Evolutionary conservation across 2,329 filamentous ascomycete genomes (phyloP).

Genomic region (Fusarium incarnatum): DNA sequence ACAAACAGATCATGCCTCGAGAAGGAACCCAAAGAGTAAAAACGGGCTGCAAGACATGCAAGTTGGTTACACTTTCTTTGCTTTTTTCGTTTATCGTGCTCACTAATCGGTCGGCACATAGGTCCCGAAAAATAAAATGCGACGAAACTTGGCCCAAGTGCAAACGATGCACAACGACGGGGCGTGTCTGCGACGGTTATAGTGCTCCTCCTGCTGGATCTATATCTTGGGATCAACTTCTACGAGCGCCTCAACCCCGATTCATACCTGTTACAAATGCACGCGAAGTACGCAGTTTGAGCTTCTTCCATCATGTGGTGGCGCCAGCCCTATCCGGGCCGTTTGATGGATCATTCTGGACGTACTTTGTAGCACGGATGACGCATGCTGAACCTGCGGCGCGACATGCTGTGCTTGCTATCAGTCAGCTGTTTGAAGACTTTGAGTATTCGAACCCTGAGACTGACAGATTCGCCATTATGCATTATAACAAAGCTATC

Average conservation of each 20-base stretch:
- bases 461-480: conserved; percentile 48
- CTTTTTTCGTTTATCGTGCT: not conserved
- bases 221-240: conserved; percentile 53
- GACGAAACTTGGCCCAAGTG: conserved; percentile 66
- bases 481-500: conserved; percentile 58
- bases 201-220: conserved; percentile 47
- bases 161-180: conserved; percentile 62
- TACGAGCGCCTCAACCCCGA: conserved; percentile 38
- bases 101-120: conserved; percentile 40
- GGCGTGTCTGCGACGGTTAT: conserved; percentile 67
- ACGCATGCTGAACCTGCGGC: conserved; percentile 53
- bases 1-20: conserved; percentile 37
- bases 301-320: conserved; percentile 54
- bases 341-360: conserved; percentile 56
- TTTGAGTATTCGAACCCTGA: conserved; percentile 35
- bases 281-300: conserved; percentile 49
- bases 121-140: conserved; percentile 68
- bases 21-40: conserved; percentile 52
- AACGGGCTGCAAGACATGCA: conserved; percentile 66
- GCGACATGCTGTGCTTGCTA: conserved; percentile 54
- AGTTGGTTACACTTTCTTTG: conserved; percentile 53
- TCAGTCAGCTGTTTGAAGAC: conserved; percentile 55
- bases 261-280: conserved; percentile 40
- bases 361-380: conserved; percentile 54
- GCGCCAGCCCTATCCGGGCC: conserved; percentile 53